Conservation (phyloP, 1,284 basidiomycete species). For the Ustilago tritici region DNA sequence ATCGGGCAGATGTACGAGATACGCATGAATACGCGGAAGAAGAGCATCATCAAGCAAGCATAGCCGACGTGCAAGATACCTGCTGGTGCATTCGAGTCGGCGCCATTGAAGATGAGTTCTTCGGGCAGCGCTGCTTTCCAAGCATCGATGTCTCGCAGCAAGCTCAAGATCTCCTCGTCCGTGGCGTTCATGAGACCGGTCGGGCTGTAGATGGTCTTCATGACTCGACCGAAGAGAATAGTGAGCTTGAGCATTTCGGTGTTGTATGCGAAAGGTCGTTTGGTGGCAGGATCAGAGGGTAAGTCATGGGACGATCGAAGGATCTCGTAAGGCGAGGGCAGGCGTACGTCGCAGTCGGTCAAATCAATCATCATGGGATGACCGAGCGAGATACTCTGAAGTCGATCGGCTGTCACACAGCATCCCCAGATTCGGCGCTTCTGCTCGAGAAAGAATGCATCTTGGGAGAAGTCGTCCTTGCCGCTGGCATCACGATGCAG, state of each 20-base stretch:
- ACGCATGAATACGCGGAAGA: slow-evolving; percentile 66
- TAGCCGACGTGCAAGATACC: slow-evolving; percentile 62
- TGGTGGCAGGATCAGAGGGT: slow-evolving; percentile 43
- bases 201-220: slow-evolving; percentile 68
- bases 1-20: slow-evolving; percentile 66
- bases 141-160: slow-evolving; percentile 62
- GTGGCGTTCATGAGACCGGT: slow-evolving; percentile 66
- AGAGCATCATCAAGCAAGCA: slow-evolving; percentile 62
- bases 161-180: slow-evolving; percentile 61
- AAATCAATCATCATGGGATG: slow-evolving; percentile 64
- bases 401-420: slow-evolving; percentile 64
- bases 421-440: slow-evolving; percentile 65
- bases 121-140: slow-evolving; percentile 59
- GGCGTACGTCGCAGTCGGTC: slow-evolving; percentile 65
- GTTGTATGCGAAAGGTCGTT: slow-evolving; percentile 64
- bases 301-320: slow-evolving; percentile 54
- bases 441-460: slow-evolving; percentile 62
- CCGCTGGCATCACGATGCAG: slow-evolving; percentile 63
- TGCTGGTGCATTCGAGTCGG: slow-evolving; percentile 50
- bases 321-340: slow-evolving; percentile 63
- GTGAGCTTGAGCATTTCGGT: slow-evolving; percentile 67
- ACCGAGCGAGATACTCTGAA: slow-evolving; percentile 59
- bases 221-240: slow-evolving; percentile 65
- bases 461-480: slow-evolving; percentile 58
- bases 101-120: slow-evolving; percentile 53